These are phyloP conservation scores for Yamadazyma dushanensis DNA, from an alignment of 1,139 yeast genomes.

Conservation along the genomic window DNA sequence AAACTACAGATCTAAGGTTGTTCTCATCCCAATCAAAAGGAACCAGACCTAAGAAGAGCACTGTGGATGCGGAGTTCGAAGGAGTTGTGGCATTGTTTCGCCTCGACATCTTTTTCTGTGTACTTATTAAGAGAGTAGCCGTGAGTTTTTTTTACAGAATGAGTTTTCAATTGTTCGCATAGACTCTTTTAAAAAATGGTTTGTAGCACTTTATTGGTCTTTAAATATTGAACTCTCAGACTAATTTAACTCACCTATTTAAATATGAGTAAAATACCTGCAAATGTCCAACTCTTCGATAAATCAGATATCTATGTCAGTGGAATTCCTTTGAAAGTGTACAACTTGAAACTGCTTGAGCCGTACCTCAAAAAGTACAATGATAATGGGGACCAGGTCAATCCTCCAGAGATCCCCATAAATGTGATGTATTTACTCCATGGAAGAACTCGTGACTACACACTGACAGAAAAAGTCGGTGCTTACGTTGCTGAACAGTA, in stretches of 20 bases:
- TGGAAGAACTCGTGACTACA: slow-evolving; percentile 32
- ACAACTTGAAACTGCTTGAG: slow-evolving; percentile 29
- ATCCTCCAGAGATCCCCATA: slow-evolving; percentile 27
- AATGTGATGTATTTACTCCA: slow-evolving; percentile 43
- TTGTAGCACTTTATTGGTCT: too few relatives aligned
- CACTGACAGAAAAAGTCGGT: slow-evolving; percentile 33
- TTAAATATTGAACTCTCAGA: too few relatives aligned
- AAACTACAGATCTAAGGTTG: slow-evolving; percentile 55
- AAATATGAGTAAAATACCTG: not conserved
- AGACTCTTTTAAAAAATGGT: too few relatives aligned
- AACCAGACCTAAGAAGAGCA: slow-evolving; percentile 59
- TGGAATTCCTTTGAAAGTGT: slow-evolving; percentile 35
- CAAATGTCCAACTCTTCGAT: slow-evolving; percentile 14
- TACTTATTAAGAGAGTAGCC: too few relatives aligned
- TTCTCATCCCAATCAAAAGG: slow-evolving; percentile 68
- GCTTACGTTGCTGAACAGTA: slow-evolving; percentile 28
- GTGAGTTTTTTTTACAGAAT: not conserved
- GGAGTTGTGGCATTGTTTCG: slow-evolving; percentile 5
- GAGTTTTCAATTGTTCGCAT: not conserved
- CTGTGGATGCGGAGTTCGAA: slow-evolving; percentile 26
- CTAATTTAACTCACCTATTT: too few relatives aligned
- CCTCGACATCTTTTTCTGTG: slow-evolving; percentile 10
- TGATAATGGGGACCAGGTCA: slow-evolving; percentile 9
- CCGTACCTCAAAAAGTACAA: slow-evolving; percentile 22
- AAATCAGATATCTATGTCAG: slow-evolving; percentile 28